phyloP scores from a whole-genome alignment of 2,329 filamentous ascomycete genomes.

The Talaromyces sp. region DNA sequence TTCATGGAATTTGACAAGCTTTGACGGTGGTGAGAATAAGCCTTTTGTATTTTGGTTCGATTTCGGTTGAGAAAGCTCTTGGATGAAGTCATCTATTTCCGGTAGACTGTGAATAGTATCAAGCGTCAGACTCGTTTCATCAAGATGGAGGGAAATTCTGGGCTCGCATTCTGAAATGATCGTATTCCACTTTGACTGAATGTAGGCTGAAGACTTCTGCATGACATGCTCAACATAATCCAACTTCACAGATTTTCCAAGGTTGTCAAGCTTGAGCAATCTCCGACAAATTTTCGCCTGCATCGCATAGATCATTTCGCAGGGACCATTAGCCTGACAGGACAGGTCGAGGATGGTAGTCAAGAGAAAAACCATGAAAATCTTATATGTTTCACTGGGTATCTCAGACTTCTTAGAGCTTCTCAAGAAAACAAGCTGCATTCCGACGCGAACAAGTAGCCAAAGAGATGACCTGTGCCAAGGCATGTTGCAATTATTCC shows the following conservation, averaged over 20 bases:
- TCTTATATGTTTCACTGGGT: constrained; percentile 40
- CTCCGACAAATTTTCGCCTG: constrained; percentile 42
- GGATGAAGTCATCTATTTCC: neutral
- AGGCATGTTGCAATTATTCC: constrained; percentile 25
- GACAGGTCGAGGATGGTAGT: constrained; percentile 24
- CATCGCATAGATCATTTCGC: constrained; percentile 31
- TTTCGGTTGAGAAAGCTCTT: neutral
- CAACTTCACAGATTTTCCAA: neutral
- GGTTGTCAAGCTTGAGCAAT: constrained; percentile 34
- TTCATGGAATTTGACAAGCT: neutral
- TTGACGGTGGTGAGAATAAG: neutral
- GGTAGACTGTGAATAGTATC: neutral
- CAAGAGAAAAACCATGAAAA: constrained; percentile 47
- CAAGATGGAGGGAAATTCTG: neutral
- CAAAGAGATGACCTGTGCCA: constrained; percentile 53
- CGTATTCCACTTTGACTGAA: neutral
- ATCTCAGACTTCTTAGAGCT: neutral
- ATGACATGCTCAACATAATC: neutral
- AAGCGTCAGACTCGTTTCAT: neutral
- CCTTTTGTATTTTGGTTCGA: neutral
- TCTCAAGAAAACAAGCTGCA: constrained; percentile 34
- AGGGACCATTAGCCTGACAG: neutral
- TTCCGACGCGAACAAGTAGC: constrained; percentile 49
- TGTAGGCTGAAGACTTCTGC: neutral
- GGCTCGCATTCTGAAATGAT: neutral